phyloP scores from a whole-genome alignment of 345 rosid genomes.

The Pelargonium nanum region DNA sequence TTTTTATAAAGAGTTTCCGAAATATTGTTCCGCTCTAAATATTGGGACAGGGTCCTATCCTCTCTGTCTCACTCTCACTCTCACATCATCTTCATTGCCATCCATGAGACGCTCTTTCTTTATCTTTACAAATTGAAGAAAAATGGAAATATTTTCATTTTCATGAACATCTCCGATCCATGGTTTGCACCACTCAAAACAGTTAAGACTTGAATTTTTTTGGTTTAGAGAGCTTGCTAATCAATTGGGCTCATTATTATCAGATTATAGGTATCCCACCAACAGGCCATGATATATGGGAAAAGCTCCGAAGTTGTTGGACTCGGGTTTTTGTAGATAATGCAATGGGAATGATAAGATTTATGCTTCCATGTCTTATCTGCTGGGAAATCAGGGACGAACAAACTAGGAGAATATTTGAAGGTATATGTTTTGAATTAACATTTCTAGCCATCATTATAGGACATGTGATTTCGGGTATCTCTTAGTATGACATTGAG shows the following conservation, averaged over 20 bases:
- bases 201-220: neutral
- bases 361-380: conserved; percentile 26
- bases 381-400: conserved; percentile 25
- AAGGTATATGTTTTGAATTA: conserved; percentile 14
- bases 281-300: conserved; percentile 10
- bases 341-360: conserved; percentile 18
- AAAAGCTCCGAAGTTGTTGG: conserved; percentile 24
- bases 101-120: too few species aligned
- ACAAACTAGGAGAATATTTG: conserved; percentile 17
- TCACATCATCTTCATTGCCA: too few species aligned
- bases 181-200: neutral
- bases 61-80: too few species aligned
- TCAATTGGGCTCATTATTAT: neutral
- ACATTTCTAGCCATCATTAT: too few species aligned
- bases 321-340: conserved; percentile 17
- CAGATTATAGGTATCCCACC: neutral
- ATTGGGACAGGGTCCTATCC: too few species aligned
- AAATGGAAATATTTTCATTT: neutral
- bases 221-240: neutral
- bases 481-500: neutral
- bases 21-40: too few species aligned
- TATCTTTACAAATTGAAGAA: too few species aligned
- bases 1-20: too few species aligned
- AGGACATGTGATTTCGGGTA: neutral
- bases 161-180: neutral